Evolutionary conservation across 2,329 filamentous ascomycete genomes (phyloP).

Genomic region (Davidsoniella virescens): DNA sequence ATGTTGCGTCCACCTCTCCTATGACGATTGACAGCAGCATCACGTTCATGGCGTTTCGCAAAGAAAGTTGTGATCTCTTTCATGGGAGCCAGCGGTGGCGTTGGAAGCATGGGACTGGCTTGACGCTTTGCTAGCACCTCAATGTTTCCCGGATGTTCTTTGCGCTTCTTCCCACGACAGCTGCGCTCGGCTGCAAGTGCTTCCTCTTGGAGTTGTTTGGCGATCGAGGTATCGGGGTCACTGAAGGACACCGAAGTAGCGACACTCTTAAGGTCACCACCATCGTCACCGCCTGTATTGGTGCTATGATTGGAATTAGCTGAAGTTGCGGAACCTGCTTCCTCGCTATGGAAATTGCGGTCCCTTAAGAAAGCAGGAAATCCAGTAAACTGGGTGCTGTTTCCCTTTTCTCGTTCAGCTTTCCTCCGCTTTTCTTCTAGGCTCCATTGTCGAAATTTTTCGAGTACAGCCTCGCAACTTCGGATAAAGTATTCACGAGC

Average conservation of each 20-base stretch:
- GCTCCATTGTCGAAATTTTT: conserved; percentile 79
- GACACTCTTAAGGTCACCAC: conserved; percentile 13
- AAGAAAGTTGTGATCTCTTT: conserved; percentile 80
- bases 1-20: conserved; percentile 53
- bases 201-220: conserved; percentile 61
- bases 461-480: conserved; percentile 64
- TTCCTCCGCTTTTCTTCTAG: conserved; percentile 77
- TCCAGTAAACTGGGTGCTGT: conserved; percentile 14
- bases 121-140: conserved; percentile 14
- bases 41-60: conserved; percentile 60
- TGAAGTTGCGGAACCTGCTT: conserved; percentile 16
- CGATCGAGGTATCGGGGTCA: conserved; percentile 54
- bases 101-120: conserved; percentile 14
- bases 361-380: conserved; percentile 13
- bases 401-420: conserved; percentile 51
- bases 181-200: conserved; percentile 24
- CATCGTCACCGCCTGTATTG: conserved; percentile 13
- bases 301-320: conserved; percentile 14
- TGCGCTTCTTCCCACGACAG: conserved; percentile 16
- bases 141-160: conserved; percentile 3
- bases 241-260: conserved; percentile 12
- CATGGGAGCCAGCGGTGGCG: conserved; percentile 22
- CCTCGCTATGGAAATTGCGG: conserved; percentile 16
- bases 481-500: conserved; percentile 73
- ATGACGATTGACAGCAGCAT: conserved; percentile 57